Evolutionary conservation across 2,329 filamentous ascomycete species (phyloP).

Genomic region (Calycina herbarum): DNA sequence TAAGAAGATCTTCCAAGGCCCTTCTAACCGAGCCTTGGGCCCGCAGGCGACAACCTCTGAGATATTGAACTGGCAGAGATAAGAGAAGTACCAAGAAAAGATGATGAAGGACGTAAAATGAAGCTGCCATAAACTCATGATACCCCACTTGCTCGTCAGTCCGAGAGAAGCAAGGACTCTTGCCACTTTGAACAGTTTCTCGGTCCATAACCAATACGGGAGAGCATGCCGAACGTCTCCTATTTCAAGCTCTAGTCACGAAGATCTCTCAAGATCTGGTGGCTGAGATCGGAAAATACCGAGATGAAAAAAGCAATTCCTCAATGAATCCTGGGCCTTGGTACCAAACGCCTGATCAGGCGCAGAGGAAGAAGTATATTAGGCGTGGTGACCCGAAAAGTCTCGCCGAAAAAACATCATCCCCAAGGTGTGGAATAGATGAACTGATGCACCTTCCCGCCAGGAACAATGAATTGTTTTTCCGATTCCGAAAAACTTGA

Average conservation of each 20-base stretch:
- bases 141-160: constrained; percentile 15
- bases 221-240: not conserved
- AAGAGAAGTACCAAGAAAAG: not conserved
- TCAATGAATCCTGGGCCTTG: not conserved
- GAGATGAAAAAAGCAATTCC: not conserved
- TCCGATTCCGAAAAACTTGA: constrained; percentile 16
- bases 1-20: not conserved
- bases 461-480: constrained; percentile 12
- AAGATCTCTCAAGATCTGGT: constrained; percentile 1
- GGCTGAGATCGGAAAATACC: constrained; percentile 11
- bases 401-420: constrained; percentile 5
- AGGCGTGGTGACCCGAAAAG: constrained; percentile 12
- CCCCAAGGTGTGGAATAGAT: constrained; percentile 15
- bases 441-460: constrained; percentile 11
- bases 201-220: constrained; percentile 6
- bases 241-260: not conserved
- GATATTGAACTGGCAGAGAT: not conserved
- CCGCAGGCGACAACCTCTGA: not conserved
- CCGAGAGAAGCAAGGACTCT: constrained; percentile 10
- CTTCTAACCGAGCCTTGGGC: not conserved
- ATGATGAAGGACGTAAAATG: not conserved
- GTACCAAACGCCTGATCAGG: constrained; percentile 3
- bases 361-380: constrained; percentile 9
- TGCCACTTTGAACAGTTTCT: not conserved
- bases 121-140: constrained; percentile 4